A percentile compares a stretch with the other conserved stretches of the same genome.
phyloP scores from a whole-genome alignment of 768 basidiomycete genomes.

The Agrocybe chaxingu region DNA sequence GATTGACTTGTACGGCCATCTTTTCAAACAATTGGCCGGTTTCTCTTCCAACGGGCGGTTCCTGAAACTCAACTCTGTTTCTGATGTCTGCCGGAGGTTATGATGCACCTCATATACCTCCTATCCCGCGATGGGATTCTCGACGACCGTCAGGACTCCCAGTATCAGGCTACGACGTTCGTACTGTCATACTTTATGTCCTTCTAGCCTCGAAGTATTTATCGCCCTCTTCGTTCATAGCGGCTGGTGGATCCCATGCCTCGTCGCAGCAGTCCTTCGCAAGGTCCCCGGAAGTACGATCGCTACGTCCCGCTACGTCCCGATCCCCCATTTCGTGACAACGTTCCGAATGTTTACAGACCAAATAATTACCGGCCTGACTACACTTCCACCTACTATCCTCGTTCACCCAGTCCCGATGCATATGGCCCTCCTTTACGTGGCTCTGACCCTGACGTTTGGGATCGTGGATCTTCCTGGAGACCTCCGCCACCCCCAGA shows the following conservation, averaged over 20 bases:
- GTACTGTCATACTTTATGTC: conserved; percentile 15
- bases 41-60: not conserved
- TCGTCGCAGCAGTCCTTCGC: conserved; percentile 49
- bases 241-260: conserved; percentile 27
- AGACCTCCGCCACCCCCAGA: conserved; percentile 22
- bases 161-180: conserved; percentile 36
- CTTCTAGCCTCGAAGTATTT: conserved; percentile 5
- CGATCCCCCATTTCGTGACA: conserved; percentile 33
- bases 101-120: conserved; percentile 30
- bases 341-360: conserved; percentile 39
- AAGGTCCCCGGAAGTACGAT: conserved; percentile 48
- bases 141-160: conserved; percentile 29
- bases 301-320: conserved; percentile 45
- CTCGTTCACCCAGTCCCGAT: conserved; percentile 53
- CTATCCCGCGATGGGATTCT: conserved; percentile 27
- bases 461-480: conserved; percentile 46
- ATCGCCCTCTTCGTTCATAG: conserved; percentile 24
- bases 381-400: conserved; percentile 30
- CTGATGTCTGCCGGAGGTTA: conserved; percentile 41
- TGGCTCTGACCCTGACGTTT: conserved; percentile 37
- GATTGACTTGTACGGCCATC: not conserved
- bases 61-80: conserved; percentile 12
- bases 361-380: conserved; percentile 37
- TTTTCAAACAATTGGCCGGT: no score
- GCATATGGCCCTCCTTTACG: conserved; percentile 37